A percentile compares a stretch with the other conserved stretches of the same genome.
phyloP scores from a whole-genome alignment of 192 early-diverging fungal genomes.

The Phlyctochytrium bullatum region DNA sequence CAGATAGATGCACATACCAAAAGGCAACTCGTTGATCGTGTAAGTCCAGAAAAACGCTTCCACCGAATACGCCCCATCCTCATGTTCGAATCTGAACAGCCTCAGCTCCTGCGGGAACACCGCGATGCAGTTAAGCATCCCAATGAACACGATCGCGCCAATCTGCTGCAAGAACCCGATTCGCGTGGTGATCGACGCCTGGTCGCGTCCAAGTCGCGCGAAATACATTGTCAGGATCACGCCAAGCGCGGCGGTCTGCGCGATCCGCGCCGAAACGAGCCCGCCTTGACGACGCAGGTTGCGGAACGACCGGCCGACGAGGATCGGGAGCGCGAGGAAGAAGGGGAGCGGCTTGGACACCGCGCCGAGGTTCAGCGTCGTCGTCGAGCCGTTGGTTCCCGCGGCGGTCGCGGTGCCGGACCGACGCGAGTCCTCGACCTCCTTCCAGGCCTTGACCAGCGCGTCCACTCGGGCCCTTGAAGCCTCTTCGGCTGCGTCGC shows the following conservation, averaged over 20 bases:
- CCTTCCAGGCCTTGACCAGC: slow-evolving; percentile 27
- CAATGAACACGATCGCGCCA: slow-evolving; percentile 42
- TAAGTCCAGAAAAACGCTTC: slow-evolving; percentile 40
- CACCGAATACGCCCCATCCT: slow-evolving; percentile 40
- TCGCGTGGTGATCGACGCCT: slow-evolving; percentile 31
- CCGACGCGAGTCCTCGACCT: neutral
- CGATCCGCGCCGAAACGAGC: neutral
- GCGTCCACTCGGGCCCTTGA: slow-evolving; percentile 25
- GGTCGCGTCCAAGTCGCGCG: slow-evolving; percentile 21
- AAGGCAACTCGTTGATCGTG: slow-evolving; percentile 29
- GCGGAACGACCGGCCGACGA: slow-evolving; percentile 30
- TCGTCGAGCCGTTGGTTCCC: neutral
- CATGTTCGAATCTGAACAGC: slow-evolving; percentile 36
- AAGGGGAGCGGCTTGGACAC: slow-evolving; percentile 26
- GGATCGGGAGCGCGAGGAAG: slow-evolving; percentile 28
- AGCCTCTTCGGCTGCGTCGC: slow-evolving; percentile 18
- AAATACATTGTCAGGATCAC: slow-evolving; percentile 42
- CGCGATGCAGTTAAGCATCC: slow-evolving; percentile 49
- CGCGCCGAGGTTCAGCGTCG: neutral
- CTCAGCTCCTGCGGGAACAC: slow-evolving; percentile 43
- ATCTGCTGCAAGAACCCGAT: slow-evolving; percentile 42
- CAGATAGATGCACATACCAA: slow-evolving; percentile 6
- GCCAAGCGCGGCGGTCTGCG: slow-evolving; percentile 29
- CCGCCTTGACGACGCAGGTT: slow-evolving; percentile 13
- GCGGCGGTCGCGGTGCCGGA: neutral